phyloP scores from a whole-genome alignment of 257 asterid genomes.

The Nicotiana obtusifolia region DNA sequence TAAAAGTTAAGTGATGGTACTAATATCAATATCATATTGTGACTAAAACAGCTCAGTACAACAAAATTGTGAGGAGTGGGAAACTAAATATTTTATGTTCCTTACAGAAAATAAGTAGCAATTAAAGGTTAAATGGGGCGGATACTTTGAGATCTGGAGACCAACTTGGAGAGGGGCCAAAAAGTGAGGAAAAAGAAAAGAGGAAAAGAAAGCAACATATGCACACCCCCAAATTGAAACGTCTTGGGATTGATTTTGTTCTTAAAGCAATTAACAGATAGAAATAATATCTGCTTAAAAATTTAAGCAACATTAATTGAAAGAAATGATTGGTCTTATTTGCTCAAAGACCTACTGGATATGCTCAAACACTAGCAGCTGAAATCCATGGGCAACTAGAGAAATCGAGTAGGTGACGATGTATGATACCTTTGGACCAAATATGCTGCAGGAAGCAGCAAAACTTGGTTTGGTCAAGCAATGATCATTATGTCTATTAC shows the following conservation, averaged over 20 bases:
- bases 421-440: slow-evolving; percentile 71
- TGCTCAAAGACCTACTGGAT: not conserved
- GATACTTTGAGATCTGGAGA: not conserved
- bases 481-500: slow-evolving; percentile 10
- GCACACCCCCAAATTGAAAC: not conserved
- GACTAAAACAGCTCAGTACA: not conserved
- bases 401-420: slow-evolving; percentile 9
- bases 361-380: slow-evolving; percentile 6
- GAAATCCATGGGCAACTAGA: not conserved
- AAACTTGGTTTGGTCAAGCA: slow-evolving; percentile 45
- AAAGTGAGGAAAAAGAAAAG: not conserved
- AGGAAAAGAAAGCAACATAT: not conserved
- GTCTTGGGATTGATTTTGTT: not conserved
- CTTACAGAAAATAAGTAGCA: slow-evolving; percentile 2
- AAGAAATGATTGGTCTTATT: not conserved
- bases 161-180: not conserved
- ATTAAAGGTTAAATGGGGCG: not conserved
- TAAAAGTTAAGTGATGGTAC: not conserved
- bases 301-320: not conserved
- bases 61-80: not conserved
- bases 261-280: not conserved
- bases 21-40: not conserved
- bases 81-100: not conserved
- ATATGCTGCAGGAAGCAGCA: slow-evolving; percentile 74
- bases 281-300: not conserved